A percentile compares a stretch with the other conserved stretches of the same genome.
Conservation (phyloP, 192 early-diverging fungal genomes). For the Coemansia sp. region DNA sequence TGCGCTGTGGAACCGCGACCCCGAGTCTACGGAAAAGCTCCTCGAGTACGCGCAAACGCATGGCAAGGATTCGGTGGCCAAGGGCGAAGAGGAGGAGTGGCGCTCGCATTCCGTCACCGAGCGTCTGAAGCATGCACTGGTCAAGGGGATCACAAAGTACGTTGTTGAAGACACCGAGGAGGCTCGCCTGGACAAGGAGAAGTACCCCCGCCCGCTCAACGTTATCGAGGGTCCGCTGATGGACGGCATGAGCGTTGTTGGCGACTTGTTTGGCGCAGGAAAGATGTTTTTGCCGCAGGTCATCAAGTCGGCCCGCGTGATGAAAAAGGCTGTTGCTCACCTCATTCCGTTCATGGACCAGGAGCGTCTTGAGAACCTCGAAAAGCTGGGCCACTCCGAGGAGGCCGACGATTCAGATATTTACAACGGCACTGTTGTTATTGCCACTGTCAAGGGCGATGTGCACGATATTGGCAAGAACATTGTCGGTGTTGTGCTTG, state of each 20-base stretch:
- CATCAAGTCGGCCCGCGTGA: conserved; percentile 94
- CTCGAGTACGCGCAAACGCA: conserved; percentile 84
- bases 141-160: conserved; percentile 94
- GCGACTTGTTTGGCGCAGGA: conserved; percentile 90
- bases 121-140: conserved; percentile 78
- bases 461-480: conserved; percentile 99
- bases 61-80: conserved; percentile 63
- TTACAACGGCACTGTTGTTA: conserved; percentile 85
- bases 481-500: conserved; percentile 94
- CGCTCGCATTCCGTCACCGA: conserved; percentile 68
- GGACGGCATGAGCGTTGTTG: conserved; percentile 91
- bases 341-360: conserved; percentile 93
- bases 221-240: conserved; percentile 97
- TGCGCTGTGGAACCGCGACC: conserved; percentile 90
- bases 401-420: conserved; percentile 64
- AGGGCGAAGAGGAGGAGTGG: conserved; percentile 87
- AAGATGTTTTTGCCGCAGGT: conserved; percentile 99
- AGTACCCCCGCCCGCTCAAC: conserved; percentile 87
- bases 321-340: conserved; percentile 97
- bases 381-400: conserved; percentile 28
- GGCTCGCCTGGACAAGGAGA: conserved; percentile 69
- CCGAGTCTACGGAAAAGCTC: conserved; percentile 92
- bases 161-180: conserved; percentile 94
- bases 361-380: conserved; percentile 79
- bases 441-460: conserved; percentile 97